A percentile compares a stretch with the other conserved stretches of the same genome.
Conservation (phyloP, 352 stramenopile species). For the Globisporangium orthogonon region DNA sequence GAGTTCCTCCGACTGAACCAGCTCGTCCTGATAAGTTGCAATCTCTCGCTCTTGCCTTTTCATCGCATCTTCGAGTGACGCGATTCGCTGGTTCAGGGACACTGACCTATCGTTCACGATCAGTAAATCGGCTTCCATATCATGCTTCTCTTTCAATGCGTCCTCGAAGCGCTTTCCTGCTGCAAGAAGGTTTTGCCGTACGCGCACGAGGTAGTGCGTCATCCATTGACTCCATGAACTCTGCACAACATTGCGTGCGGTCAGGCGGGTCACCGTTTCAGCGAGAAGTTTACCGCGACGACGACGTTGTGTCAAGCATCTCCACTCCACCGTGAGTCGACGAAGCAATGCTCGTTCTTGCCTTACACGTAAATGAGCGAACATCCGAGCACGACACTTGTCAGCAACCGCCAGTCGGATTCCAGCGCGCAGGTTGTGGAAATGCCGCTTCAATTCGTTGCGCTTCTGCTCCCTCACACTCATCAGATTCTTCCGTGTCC, state of each 20-base stretch:
- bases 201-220: conserved; percentile 9
- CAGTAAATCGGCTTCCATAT: conserved; percentile 37
- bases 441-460: conserved; percentile 33
- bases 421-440: conserved; percentile 36
- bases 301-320: conserved; percentile 6
- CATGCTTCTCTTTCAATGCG: conserved; percentile 27
- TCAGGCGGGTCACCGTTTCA: conserved; percentile 15
- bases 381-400: conserved; percentile 18
- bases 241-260: conserved; percentile 10
- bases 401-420: conserved; percentile 21
- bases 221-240: conserved; percentile 43
- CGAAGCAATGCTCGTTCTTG: conserved; percentile 17
- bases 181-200: conserved; percentile 16
- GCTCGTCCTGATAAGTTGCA: conserved; percentile 22
- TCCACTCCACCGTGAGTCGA: conserved; percentile 19
- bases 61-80: conserved; percentile 18
- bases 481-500: conserved; percentile 34
- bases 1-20: conserved; percentile 24
- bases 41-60: conserved; percentile 24
- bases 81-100: conserved; percentile 35
- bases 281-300: conserved; percentile 19
- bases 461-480: conserved; percentile 41
- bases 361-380: conserved; percentile 22
- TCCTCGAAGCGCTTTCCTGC: conserved; percentile 12
- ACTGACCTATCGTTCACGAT: conserved; percentile 26